These are phyloP conservation scores for Groenewaldozyma auringiensis DNA, from an alignment of 1,139 yeast genomes.

Conservation along the genomic window DNA sequence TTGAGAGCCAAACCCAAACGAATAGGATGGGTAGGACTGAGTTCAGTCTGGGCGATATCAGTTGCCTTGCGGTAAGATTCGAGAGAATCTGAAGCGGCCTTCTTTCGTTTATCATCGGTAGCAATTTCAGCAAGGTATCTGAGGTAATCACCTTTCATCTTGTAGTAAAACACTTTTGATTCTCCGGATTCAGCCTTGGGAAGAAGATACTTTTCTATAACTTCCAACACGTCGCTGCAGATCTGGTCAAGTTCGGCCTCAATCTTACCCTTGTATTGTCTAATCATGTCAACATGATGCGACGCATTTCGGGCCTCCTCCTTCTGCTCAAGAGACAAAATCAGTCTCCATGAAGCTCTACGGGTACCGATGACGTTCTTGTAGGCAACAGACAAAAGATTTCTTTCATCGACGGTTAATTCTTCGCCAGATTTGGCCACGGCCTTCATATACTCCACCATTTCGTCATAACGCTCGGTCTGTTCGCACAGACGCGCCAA, in stretches of 20 bases:
- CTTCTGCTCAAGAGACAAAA: conserved; percentile 95
- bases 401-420: conserved; percentile 95
- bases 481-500: conserved; percentile 98
- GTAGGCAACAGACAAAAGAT: conserved; percentile 93
- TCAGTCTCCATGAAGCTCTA: conserved; percentile 99
- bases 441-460: conserved; percentile 97
- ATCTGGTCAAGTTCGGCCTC: conserved; percentile 90
- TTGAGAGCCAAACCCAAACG: conserved; percentile 97
- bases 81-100: conserved; percentile 88
- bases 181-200: conserved; percentile 97
- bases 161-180: conserved; percentile 96
- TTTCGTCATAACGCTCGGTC: conserved; percentile 99
- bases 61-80: conserved; percentile 96
- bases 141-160: conserved; percentile 99
- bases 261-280: conserved; percentile 92
- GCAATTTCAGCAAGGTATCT: conserved; percentile 99
- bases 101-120: conserved; percentile 84
- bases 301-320: conserved; percentile 92
- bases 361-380: conserved; percentile 98
- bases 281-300: conserved; percentile 80
- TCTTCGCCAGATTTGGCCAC: conserved; percentile 96
- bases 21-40: conserved; percentile 98
- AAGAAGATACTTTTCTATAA: conserved; percentile 81
- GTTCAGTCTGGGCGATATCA: conserved; percentile 95
- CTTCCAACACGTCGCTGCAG: conserved; percentile 88